These are phyloP conservation scores for Ambrosia artemisiifolia DNA, from an alignment of 129 eudicot species.

Conservation along the genomic window DNA sequence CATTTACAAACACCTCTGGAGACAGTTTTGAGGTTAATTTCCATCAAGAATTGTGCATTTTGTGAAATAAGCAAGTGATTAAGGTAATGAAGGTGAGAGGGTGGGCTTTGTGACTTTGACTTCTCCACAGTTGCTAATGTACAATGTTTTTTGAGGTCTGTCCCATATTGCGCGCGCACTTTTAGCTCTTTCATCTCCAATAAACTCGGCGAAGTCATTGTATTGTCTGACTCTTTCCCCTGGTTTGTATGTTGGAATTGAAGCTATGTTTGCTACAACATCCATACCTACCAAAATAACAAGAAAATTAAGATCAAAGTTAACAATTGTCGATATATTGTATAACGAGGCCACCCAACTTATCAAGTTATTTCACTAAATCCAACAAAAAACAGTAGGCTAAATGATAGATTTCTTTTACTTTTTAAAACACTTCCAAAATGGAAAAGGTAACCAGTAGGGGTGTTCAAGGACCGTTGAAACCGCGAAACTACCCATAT, in stretches of 20 bases:
- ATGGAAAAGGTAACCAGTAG: too few relatives aligned
- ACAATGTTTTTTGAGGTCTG: conserved; percentile 71
- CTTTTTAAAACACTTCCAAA: too few relatives aligned
- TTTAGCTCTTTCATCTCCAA: conserved; percentile 95
- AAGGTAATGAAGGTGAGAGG: conserved; percentile 81
- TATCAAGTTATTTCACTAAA: background rate
- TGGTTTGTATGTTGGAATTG: conserved; percentile 79
- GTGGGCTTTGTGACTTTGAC: conserved; percentile 81
- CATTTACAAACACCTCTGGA: conserved; percentile 12
- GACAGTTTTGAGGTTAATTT: conserved; percentile 1
- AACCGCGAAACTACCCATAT: too few relatives aligned
- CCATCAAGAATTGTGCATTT: background rate
- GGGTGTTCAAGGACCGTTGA: too few relatives aligned
- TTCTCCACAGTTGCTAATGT: conserved; percentile 89
- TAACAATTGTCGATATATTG: background rate
- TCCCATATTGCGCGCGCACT: conserved; percentile 88
- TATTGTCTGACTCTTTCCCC: conserved; percentile 73
- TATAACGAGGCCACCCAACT: background rate
- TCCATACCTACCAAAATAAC: conserved; percentile 64
- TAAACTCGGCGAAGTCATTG: conserved; percentile 80
- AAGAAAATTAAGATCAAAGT: background rate
- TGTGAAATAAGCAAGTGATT: conserved; percentile 23
- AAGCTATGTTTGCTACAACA: conserved; percentile 62
- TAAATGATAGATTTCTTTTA: too few relatives aligned
- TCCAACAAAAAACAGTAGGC: background rate